These are phyloP conservation scores for Cytospora paraplurivora DNA, from an alignment of 2,329 filamentous ascomycete species.

Conservation along the genomic window DNA sequence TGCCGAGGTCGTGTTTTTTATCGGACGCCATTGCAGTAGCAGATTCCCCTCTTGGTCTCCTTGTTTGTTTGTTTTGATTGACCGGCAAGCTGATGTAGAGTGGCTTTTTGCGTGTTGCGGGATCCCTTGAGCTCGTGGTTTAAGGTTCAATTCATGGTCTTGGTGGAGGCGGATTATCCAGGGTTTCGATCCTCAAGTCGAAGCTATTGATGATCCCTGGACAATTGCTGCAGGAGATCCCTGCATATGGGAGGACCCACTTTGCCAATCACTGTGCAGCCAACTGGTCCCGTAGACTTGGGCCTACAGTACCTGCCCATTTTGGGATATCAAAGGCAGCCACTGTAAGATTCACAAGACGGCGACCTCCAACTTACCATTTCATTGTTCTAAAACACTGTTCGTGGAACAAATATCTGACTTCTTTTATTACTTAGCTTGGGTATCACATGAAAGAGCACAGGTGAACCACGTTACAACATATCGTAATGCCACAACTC, in stretches of 20 bases:
- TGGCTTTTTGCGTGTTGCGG: not conserved
- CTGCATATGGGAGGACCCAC: not conserved
- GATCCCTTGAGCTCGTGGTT: not conserved
- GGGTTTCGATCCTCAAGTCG: not conserved
- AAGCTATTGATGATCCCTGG: not conserved
- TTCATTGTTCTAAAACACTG: too few relatives aligned
- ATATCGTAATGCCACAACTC: not conserved
- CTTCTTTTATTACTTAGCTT: not conserved
- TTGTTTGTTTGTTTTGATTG: not conserved
- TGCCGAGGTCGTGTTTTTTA: constrained; percentile 58
- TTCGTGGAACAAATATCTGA: not conserved
- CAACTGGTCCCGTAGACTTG: too few relatives aligned
- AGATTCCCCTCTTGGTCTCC: not conserved
- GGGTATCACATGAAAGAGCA: not conserved
- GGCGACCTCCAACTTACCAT: not conserved
- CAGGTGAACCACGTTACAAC: not conserved
- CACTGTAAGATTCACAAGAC: not conserved
- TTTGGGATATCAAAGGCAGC: not conserved
- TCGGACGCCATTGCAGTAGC: constrained; percentile 33
- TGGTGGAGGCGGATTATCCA: not conserved
- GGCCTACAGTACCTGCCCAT: too few relatives aligned
- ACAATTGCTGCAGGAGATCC: not conserved
- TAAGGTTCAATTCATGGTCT: too few relatives aligned
- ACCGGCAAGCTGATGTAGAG: constrained; percentile 3
- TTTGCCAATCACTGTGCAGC: too few relatives aligned